These are phyloP conservation scores for Corynespora cassiicola DNA, from an alignment of 2,329 filamentous ascomycete genomes.

Conservation along the genomic window DNA sequence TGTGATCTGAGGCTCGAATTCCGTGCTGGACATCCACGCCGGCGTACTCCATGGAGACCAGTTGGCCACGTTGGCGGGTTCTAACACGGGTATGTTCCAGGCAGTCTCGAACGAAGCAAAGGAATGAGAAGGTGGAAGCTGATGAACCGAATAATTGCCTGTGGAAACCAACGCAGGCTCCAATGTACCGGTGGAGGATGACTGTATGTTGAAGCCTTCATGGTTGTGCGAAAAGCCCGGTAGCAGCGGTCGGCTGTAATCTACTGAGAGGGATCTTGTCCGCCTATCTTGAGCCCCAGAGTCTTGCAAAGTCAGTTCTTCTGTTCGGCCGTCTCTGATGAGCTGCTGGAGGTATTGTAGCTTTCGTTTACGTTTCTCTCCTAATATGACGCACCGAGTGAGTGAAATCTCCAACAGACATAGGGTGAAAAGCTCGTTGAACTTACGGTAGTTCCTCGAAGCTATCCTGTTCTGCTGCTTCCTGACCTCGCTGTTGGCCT, in stretches of 20 bases:
- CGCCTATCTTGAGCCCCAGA: conserved; percentile 20
- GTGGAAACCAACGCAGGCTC: too few species aligned
- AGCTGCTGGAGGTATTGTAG: conserved; percentile 44
- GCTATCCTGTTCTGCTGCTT: conserved; percentile 47
- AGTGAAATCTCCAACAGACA: too few species aligned
- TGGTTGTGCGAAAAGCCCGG: too few species aligned
- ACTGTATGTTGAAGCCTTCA: too few species aligned
- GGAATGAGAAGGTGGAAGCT: conserved; percentile 14
- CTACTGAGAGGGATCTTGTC: conserved; percentile 23
- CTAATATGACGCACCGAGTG: conserved; percentile 23
- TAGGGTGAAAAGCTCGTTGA: neutral
- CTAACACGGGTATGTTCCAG: conserved; percentile 25
- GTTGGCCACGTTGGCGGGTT: conserved; percentile 17
- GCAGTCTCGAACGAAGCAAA: conserved; percentile 17
- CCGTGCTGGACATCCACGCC: conserved; percentile 23
- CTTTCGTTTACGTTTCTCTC: conserved; percentile 46
- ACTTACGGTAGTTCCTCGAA: conserved; percentile 45
- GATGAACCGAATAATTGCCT: too few species aligned
- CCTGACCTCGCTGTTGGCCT: conserved; percentile 43
- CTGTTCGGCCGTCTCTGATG: conserved; percentile 33
- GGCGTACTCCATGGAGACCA: conserved; percentile 25
- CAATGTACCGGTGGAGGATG: too few species aligned
- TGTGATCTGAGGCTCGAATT: conserved; percentile 11
- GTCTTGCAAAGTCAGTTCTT: too few species aligned
- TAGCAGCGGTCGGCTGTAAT: conserved; percentile 18